These are phyloP conservation scores for Agrocybe chaxingu DNA, from an alignment of 768 basidiomycete species.

Conservation along the genomic window DNA sequence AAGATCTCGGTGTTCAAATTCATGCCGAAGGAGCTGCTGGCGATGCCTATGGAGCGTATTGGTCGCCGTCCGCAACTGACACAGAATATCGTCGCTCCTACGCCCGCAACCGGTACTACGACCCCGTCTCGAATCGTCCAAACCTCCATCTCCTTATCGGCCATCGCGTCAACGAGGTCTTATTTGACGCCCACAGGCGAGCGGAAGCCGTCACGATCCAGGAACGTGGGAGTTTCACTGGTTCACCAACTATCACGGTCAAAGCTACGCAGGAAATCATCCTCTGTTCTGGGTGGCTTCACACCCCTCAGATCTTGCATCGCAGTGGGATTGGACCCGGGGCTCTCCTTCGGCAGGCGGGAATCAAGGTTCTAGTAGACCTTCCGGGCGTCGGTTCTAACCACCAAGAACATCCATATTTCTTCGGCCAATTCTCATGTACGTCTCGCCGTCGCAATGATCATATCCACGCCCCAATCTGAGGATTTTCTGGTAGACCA, in stretches of 20 bases:
- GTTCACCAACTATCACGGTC: constrained; percentile 3
- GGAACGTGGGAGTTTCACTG: background rate
- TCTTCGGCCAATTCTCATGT: too few species aligned
- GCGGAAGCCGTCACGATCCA: constrained; percentile 2
- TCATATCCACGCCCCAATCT: background rate
- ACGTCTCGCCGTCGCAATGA: background rate
- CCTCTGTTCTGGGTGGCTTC: too few species aligned
- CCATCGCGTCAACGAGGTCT: constrained; percentile 9
- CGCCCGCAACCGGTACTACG: constrained; percentile 7
- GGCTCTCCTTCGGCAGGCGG: constrained; percentile 4
- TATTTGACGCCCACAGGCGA: constrained; percentile 3
- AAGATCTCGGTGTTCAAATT: constrained; percentile 8
- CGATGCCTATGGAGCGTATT: constrained; percentile 9
- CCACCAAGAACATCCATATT: too few species aligned
- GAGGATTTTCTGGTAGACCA: too few species aligned
- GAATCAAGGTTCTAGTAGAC: constrained; percentile 6
- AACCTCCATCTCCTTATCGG: constrained; percentile 9
- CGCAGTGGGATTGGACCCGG: constrained; percentile 9
- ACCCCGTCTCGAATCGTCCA: constrained; percentile 6
- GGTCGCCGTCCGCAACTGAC: constrained; percentile 11
- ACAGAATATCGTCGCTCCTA: constrained; percentile 10
- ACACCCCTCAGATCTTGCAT: background rate
- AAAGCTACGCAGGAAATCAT: too few species aligned
- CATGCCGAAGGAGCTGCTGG: constrained; percentile 9
- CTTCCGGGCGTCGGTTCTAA: constrained; percentile 9